phyloP scores from a whole-genome alignment of 129 eudicot genomes.

The Flaveria ramosissima region DNA sequence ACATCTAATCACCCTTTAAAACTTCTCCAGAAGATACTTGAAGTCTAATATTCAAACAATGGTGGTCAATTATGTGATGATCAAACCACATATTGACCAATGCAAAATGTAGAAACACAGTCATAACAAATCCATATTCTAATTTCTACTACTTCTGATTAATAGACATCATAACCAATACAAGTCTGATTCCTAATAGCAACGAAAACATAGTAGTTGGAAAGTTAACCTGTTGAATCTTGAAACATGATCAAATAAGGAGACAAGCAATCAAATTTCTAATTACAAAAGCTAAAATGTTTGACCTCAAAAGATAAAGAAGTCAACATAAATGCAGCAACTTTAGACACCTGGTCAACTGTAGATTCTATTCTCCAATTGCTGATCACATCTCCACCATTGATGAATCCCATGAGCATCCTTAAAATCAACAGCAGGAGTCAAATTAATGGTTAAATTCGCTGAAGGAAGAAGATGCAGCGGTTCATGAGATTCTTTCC shows the following conservation, averaged over 20 bases:
- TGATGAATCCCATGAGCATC: conserved; percentile 90
- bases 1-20: too few species aligned
- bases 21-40: too few species aligned
- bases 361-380: conserved; percentile 47
- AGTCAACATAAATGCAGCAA: conserved; percentile 7
- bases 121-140: background rate
- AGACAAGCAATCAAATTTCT: background rate
- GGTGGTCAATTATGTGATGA: background rate
- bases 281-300: conserved; percentile 12
- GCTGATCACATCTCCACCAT: conserved; percentile 79
- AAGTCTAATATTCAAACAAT: too few species aligned
- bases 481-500: conserved; percentile 73
- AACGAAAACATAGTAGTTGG: background rate
- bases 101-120: background rate
- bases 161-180: too few species aligned
- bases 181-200: background rate
- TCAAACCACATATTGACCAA: background rate
- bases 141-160: background rate
- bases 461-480: conserved; percentile 90
- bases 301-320: conserved; percentile 24
- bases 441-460: conserved; percentile 45
- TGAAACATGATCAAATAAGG: too few species aligned
- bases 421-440: conserved; percentile 60
- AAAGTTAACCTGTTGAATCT: too few species aligned
- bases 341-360: conserved; percentile 21